Evolutionary conservation across 345 rosid species (phyloP).

Genomic region (Microthlaspi erraticum): DNA sequence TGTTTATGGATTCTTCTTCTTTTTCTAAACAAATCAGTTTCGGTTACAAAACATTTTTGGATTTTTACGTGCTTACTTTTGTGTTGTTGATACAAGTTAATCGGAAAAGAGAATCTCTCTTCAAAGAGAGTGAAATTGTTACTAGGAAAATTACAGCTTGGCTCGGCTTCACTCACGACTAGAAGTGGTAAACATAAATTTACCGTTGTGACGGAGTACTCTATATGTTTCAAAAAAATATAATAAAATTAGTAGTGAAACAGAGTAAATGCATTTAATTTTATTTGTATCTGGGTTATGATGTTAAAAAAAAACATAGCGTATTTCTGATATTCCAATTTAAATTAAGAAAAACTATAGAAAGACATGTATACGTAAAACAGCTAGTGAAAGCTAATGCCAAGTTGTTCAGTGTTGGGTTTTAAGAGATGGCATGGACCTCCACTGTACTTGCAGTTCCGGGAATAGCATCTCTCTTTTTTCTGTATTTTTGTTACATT

Average conservation of each 20-base stretch:
- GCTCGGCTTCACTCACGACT: conserved; percentile 7
- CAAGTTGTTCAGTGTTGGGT: conserved; percentile 30
- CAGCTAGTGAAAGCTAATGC: conserved; percentile 13
- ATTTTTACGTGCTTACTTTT: neutral
- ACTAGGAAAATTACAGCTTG: neutral
- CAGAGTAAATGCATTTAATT: neutral
- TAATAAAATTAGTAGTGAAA: too few relatives aligned
- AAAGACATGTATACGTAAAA: neutral
- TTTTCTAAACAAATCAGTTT: neutral
- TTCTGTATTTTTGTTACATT: conserved; percentile 5
- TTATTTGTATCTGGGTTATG: neutral
- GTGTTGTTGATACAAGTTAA: neutral
- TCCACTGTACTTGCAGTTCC: conserved; percentile 33
- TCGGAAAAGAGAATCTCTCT: neutral
- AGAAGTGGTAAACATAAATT: neutral
- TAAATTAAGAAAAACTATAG: neutral
- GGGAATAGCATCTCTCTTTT: conserved; percentile 37
- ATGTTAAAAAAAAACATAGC: neutral
- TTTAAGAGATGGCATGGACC: conserved; percentile 40
- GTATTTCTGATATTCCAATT: neutral
- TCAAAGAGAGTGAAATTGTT: neutral
- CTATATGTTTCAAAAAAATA: too few relatives aligned
- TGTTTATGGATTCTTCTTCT: neutral
- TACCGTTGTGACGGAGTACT: neutral
- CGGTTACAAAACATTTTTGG: neutral